These are phyloP conservation scores for Schizochytrium sp. DNA, from an alignment of 108 stramenopile species.

Conservation along the genomic window DNA sequence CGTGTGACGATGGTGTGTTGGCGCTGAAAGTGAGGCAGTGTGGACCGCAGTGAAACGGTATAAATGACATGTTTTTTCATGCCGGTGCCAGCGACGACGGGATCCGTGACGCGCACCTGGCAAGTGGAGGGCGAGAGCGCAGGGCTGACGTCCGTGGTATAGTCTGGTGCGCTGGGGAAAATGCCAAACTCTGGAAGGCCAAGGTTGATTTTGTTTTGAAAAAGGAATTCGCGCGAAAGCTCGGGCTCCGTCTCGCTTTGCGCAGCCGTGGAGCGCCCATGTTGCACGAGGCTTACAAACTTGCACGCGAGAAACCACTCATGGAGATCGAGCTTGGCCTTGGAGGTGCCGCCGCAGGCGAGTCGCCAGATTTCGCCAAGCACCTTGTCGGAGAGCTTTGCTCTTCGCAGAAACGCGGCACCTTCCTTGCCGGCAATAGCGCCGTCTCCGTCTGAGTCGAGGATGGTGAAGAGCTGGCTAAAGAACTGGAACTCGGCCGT, in stretches of 20 bases:
- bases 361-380: background rate
- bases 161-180: background rate
- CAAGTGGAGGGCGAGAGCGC: background rate
- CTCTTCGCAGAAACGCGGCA: background rate
- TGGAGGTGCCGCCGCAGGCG: conserved; percentile 1
- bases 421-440: background rate
- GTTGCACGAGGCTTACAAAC: background rate
- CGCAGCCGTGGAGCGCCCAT: background rate
- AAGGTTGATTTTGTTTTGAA: background rate
- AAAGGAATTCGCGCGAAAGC: background rate
- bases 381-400: background rate
- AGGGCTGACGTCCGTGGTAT: background rate
- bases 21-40: background rate
- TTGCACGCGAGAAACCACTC: background rate
- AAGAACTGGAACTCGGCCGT: background rate
- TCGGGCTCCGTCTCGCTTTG: background rate
- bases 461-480: background rate
- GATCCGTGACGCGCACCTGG: background rate
- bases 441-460: background rate
- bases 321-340: background rate
- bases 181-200: background rate
- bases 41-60: background rate
- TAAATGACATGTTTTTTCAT: background rate
- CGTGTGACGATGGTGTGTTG: background rate
- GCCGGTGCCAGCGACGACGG: background rate